These are phyloP conservation scores for Hypoxylon sp. DNA, from an alignment of 2,329 filamentous ascomycete species.

Conservation along the genomic window DNA sequence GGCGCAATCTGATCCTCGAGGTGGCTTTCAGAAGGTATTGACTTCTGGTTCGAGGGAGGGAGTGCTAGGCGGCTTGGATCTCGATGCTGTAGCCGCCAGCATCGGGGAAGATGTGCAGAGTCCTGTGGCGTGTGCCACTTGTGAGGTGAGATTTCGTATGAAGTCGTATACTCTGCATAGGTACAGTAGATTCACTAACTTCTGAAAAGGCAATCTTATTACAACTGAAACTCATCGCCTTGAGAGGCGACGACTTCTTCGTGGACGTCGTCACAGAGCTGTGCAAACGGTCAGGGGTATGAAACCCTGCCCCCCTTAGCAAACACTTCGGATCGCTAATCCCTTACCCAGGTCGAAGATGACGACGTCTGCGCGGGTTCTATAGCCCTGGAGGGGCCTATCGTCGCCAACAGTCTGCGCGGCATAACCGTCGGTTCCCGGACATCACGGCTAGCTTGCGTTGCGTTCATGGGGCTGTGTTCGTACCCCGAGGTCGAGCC, in stretches of 20 bases:
- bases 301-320: background rate
- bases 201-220: constrained; percentile 41
- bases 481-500: constrained; percentile 59
- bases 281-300: constrained; percentile 46
- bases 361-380: constrained; percentile 67
- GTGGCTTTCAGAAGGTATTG: constrained; percentile 28
- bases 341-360: constrained; percentile 59
- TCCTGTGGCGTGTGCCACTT: constrained; percentile 47
- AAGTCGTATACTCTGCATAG: background rate
- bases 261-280: constrained; percentile 41
- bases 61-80: background rate
- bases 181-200: constrained; percentile 14
- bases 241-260: constrained; percentile 47
- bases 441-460: constrained; percentile 65
- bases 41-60: background rate
- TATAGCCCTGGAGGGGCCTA: constrained; percentile 64
- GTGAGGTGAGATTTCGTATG: constrained; percentile 47
- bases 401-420: constrained; percentile 63
- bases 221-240: constrained; percentile 45
- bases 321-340: constrained; percentile 23
- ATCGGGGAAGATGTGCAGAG: constrained; percentile 38
- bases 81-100: constrained; percentile 11
- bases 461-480: constrained; percentile 67
- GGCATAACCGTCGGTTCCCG: constrained; percentile 62
- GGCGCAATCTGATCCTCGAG: background rate